Evolutionary conservation across 805 yeast species (phyloP).

Genomic region (Yarrowia keelungensis): DNA sequence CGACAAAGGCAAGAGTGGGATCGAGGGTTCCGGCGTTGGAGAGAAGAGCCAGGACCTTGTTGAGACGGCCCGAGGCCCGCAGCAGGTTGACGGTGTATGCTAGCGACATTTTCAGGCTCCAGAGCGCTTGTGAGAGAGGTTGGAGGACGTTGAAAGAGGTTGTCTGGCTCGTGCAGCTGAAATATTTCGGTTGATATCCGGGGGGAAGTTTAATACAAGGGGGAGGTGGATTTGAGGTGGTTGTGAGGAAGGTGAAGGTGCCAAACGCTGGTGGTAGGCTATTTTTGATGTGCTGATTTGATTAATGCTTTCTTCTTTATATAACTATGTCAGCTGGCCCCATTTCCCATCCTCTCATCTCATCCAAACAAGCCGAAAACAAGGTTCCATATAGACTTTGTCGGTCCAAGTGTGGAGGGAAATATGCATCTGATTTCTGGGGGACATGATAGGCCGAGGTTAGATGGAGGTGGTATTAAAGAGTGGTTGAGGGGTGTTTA

Average conservation of each 20-base stretch:
- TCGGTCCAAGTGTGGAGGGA: constrained; percentile 13
- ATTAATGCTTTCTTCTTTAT: too few species aligned
- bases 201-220: constrained; percentile 2
- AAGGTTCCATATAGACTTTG: not conserved
- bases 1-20: constrained; percentile 45
- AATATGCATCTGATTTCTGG: constrained; percentile 34
- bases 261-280: too few species aligned
- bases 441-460: constrained; percentile 36
- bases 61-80: constrained; percentile 32
- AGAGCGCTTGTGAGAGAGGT: not conserved
- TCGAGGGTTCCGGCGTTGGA: constrained; percentile 41
- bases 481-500: not conserved
- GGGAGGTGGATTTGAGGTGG: not conserved
- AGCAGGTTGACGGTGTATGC: constrained; percentile 38
- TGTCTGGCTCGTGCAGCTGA: constrained; percentile 10
- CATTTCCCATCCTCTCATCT: too few species aligned
- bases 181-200: constrained; percentile 34
- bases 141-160: not conserved
- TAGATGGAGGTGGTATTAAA: not conserved
- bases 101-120: constrained; percentile 3
- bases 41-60: constrained; percentile 32
- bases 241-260: too few species aligned
- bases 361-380: not conserved
- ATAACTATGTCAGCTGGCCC: too few species aligned
- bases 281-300: too few species aligned